A percentile compares a stretch with the other conserved stretches of the same genome.
Conservation (phyloP, 1,139 yeast genomes). For the Wickerhamomyces sp. region DNA sequence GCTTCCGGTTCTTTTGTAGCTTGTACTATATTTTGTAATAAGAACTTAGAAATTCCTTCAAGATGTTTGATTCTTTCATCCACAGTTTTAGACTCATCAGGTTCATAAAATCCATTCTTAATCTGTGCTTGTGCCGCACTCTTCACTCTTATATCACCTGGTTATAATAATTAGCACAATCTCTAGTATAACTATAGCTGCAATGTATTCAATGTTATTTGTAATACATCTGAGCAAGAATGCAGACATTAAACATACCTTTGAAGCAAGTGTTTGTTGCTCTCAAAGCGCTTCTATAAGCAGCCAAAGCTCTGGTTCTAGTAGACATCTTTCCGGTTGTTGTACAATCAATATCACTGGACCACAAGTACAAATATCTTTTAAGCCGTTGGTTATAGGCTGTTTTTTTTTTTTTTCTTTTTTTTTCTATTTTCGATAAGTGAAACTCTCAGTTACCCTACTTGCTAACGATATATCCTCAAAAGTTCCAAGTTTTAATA, state of each 20-base stretch:
- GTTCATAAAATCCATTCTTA: slow-evolving; percentile 51
- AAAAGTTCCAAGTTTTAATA: too few species aligned
- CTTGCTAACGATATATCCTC: too few species aligned
- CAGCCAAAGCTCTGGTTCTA: slow-evolving; percentile 35
- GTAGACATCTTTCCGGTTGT: too few species aligned
- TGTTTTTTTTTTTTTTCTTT: background rate
- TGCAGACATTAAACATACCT: slow-evolving; percentile 19
- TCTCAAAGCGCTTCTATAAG: slow-evolving; percentile 66
- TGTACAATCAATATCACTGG: too few species aligned
- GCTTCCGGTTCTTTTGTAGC: slow-evolving; percentile 46
- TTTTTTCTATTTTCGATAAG: too few species aligned
- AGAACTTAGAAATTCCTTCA: slow-evolving; percentile 63
- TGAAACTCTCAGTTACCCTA: too few species aligned
- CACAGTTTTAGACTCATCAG: slow-evolving; percentile 33
- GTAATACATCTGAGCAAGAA: too few species aligned
- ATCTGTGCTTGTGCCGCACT: slow-evolving; percentile 62
- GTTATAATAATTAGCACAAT: too few species aligned
- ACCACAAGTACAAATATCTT: too few species aligned
- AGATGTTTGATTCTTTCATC: slow-evolving; percentile 56
- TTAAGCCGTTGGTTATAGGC: too few species aligned
- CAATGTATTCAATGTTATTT: too few species aligned
- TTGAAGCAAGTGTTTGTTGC: slow-evolving; percentile 68
- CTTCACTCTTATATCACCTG: slow-evolving; percentile 46
- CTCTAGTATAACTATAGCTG: too few species aligned
- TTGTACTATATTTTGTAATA: slow-evolving; percentile 77